Percentiles rank a stretch among this genome's conserved stretches.
These are phyloP conservation scores for Taphrina communis DNA, from an alignment of 1,139 yeast species.

Conservation along the genomic window DNA sequence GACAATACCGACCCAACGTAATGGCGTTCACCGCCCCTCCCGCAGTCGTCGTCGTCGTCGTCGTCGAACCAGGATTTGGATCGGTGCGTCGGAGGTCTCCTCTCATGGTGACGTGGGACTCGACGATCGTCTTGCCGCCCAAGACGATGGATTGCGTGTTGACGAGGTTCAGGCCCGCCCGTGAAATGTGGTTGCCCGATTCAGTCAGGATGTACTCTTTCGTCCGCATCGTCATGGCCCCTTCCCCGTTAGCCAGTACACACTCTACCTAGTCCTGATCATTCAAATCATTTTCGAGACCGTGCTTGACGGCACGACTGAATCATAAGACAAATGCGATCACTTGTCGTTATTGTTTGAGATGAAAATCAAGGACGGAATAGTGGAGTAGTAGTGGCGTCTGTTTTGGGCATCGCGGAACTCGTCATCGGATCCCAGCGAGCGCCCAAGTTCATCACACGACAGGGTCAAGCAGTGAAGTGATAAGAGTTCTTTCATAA, in stretches of 20 bases:
- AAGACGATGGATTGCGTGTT: slow-evolving; percentile 57
- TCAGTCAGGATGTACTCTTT: slow-evolving; percentile 52
- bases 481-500: no score
- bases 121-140: slow-evolving; percentile 53
- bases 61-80: slow-evolving; percentile 44
- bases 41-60: no score
- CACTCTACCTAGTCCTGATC: no score
- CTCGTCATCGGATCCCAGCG: neutral
- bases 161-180: slow-evolving; percentile 55
- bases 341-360: no score
- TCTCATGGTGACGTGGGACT: slow-evolving; percentile 39
- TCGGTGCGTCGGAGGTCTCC: slow-evolving; percentile 42
- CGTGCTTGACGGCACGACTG: no score
- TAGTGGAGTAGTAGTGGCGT: slow-evolving; percentile 14
- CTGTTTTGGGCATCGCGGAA: neutral
- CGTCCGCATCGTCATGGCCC: slow-evolving; percentile 16
- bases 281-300: no score
- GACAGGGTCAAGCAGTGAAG: neutral
- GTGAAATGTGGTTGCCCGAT: slow-evolving; percentile 65
- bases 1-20: slow-evolving; percentile 46
- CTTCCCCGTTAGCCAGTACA: neutral
- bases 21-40: neutral
- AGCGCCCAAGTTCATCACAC: neutral
- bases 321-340: no score
- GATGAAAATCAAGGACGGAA: neutral